phyloP scores from a whole-genome alignment of 106 monocot species.

The Alisma plantagoaquatica region DNA sequence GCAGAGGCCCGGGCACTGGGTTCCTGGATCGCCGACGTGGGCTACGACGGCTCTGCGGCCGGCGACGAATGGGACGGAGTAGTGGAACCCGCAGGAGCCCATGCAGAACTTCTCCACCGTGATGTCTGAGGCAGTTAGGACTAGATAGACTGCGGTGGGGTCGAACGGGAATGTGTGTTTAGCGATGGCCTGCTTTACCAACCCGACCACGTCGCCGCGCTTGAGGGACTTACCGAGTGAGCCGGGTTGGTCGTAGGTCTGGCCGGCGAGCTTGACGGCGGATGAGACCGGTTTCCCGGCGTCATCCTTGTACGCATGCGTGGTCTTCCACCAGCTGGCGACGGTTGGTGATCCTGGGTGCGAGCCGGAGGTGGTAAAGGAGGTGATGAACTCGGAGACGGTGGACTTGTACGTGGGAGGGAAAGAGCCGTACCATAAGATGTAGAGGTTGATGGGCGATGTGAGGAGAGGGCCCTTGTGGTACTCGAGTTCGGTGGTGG shows the following conservation, averaged over 20 bases:
- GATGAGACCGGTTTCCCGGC: background rate
- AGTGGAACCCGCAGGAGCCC: slow-evolving; percentile 10
- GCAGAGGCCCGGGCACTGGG: slow-evolving; percentile 9
- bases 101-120: slow-evolving; percentile 9
- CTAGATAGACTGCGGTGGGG: background rate
- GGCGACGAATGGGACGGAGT: background rate
- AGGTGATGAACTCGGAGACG: slow-evolving; percentile 6
- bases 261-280: background rate
- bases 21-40: slow-evolving; percentile 5
- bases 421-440: slow-evolving; percentile 61
- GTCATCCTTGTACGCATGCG: slow-evolving; percentile 2
- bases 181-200: background rate
- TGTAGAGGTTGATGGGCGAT: slow-evolving; percentile 32
- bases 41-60: background rate
- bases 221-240: slow-evolving; percentile 7
- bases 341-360: background rate
- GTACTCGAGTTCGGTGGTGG: too few relatives aligned
- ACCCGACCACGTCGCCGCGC: background rate
- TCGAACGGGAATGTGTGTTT: background rate
- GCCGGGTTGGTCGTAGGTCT: background rate
- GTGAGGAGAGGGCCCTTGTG: slow-evolving; percentile 56
- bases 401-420: slow-evolving; percentile 20
- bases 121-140: slow-evolving; percentile 4
- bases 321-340: slow-evolving; percentile 12
- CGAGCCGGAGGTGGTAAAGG: background rate